Base-by-base conservation (phyloP, 1,284 basidiomycete species). In the Macrocystidia cucumis region DNA sequence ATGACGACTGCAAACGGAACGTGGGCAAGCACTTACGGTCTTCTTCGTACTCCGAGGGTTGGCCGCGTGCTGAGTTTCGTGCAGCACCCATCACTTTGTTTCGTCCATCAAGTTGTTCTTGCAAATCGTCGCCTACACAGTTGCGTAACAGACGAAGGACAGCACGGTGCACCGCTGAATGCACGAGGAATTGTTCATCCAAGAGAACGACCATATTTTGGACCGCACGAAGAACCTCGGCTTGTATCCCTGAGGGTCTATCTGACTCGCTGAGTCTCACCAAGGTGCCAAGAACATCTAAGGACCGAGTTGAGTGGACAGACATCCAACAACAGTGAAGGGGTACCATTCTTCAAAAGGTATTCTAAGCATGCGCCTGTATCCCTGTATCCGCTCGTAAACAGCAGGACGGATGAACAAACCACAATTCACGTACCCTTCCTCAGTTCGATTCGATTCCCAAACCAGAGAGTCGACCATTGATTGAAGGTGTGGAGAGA, bases 301-400 rank as follows among this genome's bases (percentile, higher is more conserved):
- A 32, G 17, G 9, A 8, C n/a, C 19, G 9, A 9, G 29, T 11
- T 37, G 7, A 31, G 35, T 29, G 26, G 7, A 12, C 20, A n/a
- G 22, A 32, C 29, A 38, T 26, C 31, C 21, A 14, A 23, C n/a
- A n/a, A 16, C 19, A 35, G 19, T 32, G 32, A 32, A 27, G 31
- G 22, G 9, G 34, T 43, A 85, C 86, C 87, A 50, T 93, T 85
- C 63, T 92, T 90, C 32, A 98, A 63, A 19, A 96, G 69, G 57
- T 90, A 91, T 58, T 97, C 95, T 42, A 96, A 65, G 53, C 91
- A 95, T 11, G 75, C 78, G 14, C 91, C 91, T 3, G 88, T 90
- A n/a, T n/a, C 8, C 71, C 76, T 40, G 89, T 91, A 56, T 32
- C 14, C 20, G 19, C 24, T 17, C 26, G 32, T 41, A 19, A 41